phyloP scores from a whole-genome alignment of 305 asterid species.

The Fraxinus dipetala region DNA sequence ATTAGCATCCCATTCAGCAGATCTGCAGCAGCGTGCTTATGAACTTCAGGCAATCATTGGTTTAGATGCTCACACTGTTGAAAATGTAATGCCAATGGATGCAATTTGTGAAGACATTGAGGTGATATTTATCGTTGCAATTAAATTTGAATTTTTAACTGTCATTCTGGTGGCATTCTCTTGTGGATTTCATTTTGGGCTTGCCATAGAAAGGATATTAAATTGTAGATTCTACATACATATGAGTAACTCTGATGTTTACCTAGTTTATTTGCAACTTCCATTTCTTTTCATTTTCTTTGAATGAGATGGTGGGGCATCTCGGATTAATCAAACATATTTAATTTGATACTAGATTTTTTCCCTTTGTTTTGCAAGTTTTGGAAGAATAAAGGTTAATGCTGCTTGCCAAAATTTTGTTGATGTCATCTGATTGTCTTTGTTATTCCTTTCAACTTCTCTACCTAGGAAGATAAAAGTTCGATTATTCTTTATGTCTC shows the following conservation, averaged over 20 bases:
- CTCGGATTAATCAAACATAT: background rate
- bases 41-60: constrained; percentile 75
- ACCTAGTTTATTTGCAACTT: background rate
- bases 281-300: background rate
- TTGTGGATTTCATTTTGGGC: background rate
- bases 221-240: background rate
- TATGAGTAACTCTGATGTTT: background rate
- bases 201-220: background rate
- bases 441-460: background rate
- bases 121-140: constrained; percentile 39
- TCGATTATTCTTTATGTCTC: background rate
- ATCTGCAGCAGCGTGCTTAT: constrained; percentile 95
- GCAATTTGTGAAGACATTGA: constrained; percentile 83
- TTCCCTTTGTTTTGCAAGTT: background rate
- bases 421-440: background rate
- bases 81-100: constrained; percentile 74
- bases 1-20: constrained; percentile 87
- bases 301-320: background rate
- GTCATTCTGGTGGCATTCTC: background rate
- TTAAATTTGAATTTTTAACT: background rate
- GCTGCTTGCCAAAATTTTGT: background rate
- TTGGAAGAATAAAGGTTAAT: background rate
- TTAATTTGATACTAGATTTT: background rate
- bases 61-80: constrained; percentile 62
- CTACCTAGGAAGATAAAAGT: background rate